Base-by-base conservation (phyloP, 805 yeast genomes). In the Ogataea zsoltii region DNA sequence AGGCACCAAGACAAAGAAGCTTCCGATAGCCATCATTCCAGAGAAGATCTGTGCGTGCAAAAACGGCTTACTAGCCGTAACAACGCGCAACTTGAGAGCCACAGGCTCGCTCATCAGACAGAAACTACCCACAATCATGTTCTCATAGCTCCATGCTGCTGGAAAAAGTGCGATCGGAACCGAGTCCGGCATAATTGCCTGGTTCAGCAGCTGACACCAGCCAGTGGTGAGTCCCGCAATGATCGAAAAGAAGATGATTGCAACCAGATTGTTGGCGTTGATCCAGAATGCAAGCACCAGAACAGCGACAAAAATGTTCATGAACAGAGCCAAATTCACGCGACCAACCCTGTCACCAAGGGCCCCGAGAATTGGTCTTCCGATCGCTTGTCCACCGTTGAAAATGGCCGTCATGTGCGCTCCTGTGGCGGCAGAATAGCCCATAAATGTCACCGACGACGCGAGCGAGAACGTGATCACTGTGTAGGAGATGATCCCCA, bases 41-140 rank as follows among this genome's bases (percentile, higher is more conserved):
- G 80, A 74, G 58, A 80, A 82, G 1, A 82, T 69, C 55, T 83
- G 88, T 1, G 85, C 72, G 51, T 82, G 74, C 29, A 77, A 62
- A 53, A 76, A 83, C 2, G 88, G 86, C 16, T 42, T 54, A 2
- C 53, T 4, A 4, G 46, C 28, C 2, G 28, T n/a, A 16, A 40
- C 31, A 14, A 56, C 46, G 37, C 66, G 44, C 39, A 65, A 42
- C 13, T 53, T 52, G 41, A 65, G 48, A 0, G 65, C 67, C 12
- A 60, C 61, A 30, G 61, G 62, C 46, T 65, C 70, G 17, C 62
- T 50, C 32, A 58, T 50, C 38, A 62, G 36, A 38, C 56, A 49
- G 17, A 69, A 59, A 3, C 61, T 26, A 3, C 67, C 68, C 16
- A 53, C 59, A 17, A 56, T 31, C 13, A 62, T 40, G 42, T 57